Percentiles rank a stretch among this genome's conserved stretches.
These are phyloP conservation scores for Trichocomaceae sp. DNA, from an alignment of 2,329 filamentous ascomycete species.

Conservation along the genomic window DNA sequence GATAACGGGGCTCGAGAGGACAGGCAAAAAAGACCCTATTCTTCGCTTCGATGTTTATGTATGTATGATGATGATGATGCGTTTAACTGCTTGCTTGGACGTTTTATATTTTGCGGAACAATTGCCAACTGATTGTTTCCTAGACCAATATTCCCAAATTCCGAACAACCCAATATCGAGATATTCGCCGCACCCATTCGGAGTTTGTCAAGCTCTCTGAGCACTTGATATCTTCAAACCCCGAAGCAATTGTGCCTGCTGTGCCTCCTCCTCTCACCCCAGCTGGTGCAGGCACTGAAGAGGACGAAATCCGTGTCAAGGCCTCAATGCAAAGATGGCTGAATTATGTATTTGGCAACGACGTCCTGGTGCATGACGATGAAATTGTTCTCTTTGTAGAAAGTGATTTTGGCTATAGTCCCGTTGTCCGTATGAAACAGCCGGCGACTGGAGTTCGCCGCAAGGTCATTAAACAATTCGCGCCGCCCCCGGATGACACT, in stretches of 20 bases:
- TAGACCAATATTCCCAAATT: slow-evolving; percentile 99
- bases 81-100: neutral
- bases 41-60: slow-evolving; percentile 95
- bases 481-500: slow-evolving; percentile 92
- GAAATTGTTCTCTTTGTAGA: slow-evolving; percentile 99
- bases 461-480: slow-evolving; percentile 97
- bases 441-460: slow-evolving; percentile 90
- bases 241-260: slow-evolving; percentile 86
- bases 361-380: slow-evolving; percentile 87
- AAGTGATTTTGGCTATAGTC: slow-evolving; percentile 96
- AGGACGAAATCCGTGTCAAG: slow-evolving; percentile 88
- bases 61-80: slow-evolving; percentile 44
- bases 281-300: slow-evolving; percentile 89
- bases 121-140: slow-evolving; percentile 6
- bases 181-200: slow-evolving; percentile 88
- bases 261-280: slow-evolving; percentile 93
- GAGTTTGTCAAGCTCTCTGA: slow-evolving; percentile 96
- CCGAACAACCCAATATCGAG: slow-evolving; percentile 94
- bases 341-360: slow-evolving; percentile 85
- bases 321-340: slow-evolving; percentile 88
- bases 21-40: slow-evolving; percentile 91
- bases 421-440: slow-evolving; percentile 90
- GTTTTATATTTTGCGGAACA: neutral
- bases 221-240: slow-evolving; percentile 94
- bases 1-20: slow-evolving; percentile 86